phyloP scores from a whole-genome alignment of 257 asterid genomes.

The Solanum arcanum region DNA sequence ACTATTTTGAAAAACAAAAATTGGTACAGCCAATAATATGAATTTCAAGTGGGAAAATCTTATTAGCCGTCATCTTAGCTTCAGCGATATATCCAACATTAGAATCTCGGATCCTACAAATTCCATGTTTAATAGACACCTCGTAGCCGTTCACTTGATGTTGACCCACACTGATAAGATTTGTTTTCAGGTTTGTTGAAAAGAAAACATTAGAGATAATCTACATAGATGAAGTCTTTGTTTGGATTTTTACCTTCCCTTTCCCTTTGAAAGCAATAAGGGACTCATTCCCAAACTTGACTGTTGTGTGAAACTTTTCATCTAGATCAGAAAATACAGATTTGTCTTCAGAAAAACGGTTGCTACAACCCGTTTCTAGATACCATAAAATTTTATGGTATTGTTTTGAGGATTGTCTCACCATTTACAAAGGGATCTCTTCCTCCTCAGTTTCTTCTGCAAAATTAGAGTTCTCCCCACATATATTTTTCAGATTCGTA shows the following conservation, averaged over 20 bases:
- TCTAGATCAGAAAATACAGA: background rate
- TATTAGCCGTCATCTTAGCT: background rate
- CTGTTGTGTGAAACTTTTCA: background rate
- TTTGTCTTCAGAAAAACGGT: too few species aligned
- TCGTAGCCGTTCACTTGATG: conserved; percentile 1
- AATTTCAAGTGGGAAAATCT: background rate
- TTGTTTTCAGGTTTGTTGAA: too few species aligned
- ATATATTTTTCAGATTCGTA: background rate
- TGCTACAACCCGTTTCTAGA: background rate
- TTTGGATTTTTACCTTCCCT: background rate
- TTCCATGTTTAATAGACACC: background rate
- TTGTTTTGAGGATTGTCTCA: background rate
- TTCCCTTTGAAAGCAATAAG: background rate
- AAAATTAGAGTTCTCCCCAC: background rate
- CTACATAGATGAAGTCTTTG: too few species aligned
- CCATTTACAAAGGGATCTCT: conserved; percentile 1
- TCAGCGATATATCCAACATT: background rate
- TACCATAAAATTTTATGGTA: background rate
- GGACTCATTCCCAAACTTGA: conserved; percentile 2
- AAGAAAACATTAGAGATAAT: too few species aligned
- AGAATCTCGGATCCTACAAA: background rate
- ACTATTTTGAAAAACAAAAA: background rate
- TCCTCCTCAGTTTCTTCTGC: background rate
- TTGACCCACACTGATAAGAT: background rate
- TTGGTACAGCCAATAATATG: background rate